Base-by-base conservation (phyloP, 441 rosid species). In the Bocquillonia castaneifolia region DNA sequence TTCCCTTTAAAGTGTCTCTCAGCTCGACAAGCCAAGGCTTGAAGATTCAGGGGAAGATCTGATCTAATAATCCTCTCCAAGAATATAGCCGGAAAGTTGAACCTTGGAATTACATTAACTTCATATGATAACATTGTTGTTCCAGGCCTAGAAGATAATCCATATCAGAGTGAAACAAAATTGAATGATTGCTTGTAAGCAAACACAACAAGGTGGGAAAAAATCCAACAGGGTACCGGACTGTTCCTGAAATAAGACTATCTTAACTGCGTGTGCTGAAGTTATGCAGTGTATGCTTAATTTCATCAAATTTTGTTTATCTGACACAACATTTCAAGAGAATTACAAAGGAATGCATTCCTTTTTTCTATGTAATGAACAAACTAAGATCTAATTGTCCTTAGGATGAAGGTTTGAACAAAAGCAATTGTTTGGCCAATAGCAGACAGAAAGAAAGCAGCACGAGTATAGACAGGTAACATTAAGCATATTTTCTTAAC, bases 11-110 rank as follows among this genome's bases (percentile, higher is more conserved):
- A 88, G 44, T 47, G 73, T 70, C 75, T 87, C 79, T 91, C 99
- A 67, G 96, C 96, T 75, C 76, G 86, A 68, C 79, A 76, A 64
- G 99, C 96, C 78, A 91, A 76, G 57, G 97, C 99, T 77, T 81
- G 83, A 70, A 94, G 96, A 79, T 94, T 94, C 76, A 91, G 91
- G 5, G 96, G 99, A 79, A 91, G 92, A 80, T 94, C 97, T 59
- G 96, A 91, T 77, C 87, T 78, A 79, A 91, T 94, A 47, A 94
- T 94, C 76, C 97, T 85, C 85, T 91, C 97, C 64, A 94, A 80
- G 79, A 94, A 88, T 70, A 94, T 94, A 72, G 96, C 88, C 47
- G 96, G 99, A 77, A 91, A 86, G 82, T 89, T 94, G 81, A 87
- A 90, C 75, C 96, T 84, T 51, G 97, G 99, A 59, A 88, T 83